phyloP scores from a whole-genome alignment of 208 protist genomes.

The Naegleria gruberi region DNA sequence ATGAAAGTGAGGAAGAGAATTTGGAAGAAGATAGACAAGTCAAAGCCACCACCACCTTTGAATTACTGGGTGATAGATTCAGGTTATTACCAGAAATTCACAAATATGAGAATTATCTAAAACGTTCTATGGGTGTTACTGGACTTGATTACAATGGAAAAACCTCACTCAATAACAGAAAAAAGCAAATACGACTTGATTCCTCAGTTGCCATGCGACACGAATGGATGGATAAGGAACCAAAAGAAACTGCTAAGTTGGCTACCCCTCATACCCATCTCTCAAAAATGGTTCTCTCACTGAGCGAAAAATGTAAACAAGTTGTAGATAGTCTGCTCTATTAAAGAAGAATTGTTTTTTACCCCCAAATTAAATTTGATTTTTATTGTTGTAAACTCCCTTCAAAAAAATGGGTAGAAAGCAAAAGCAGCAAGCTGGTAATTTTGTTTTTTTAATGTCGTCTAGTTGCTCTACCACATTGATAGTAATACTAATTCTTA shows the following conservation, averaged over 20 bases:
- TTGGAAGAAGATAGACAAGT: background rate
- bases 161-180: background rate
- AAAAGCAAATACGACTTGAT: background rate
- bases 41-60: background rate
- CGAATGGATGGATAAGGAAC: background rate
- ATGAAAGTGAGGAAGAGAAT: background rate
- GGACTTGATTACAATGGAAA: background rate
- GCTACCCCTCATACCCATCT: background rate
- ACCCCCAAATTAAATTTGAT: no score
- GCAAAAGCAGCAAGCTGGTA: no score
- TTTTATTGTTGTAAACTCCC: no score
- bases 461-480: no score
- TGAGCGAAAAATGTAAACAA: background rate
- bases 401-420: no score
- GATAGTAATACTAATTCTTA: no score
- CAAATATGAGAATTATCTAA: background rate
- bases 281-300: background rate
- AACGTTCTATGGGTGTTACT: background rate
- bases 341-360: background rate
- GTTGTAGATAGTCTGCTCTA: background rate
- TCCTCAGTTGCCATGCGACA: background rate
- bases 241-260: background rate
- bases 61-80: background rate
- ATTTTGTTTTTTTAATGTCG: no score
- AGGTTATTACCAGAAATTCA: background rate